Base-by-base conservation (phyloP, 768 basidiomycete genomes). In the Lactarius trivialis region DNA sequence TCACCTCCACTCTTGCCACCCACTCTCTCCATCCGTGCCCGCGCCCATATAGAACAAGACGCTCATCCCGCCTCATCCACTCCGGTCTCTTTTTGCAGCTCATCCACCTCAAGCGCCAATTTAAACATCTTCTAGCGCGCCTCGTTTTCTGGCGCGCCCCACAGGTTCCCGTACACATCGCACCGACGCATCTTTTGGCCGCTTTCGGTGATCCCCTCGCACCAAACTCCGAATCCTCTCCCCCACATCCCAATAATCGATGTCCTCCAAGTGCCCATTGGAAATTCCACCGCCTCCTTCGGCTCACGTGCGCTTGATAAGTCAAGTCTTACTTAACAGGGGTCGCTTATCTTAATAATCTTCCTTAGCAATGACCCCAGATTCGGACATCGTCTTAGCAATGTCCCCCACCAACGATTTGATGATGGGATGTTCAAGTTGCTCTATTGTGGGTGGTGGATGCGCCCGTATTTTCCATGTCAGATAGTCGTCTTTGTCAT, bases 121-220 rank as follows among this genome's bases (percentile, higher is more conserved):
- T 36, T 32, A 43, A 41, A 53, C 50, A 12, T 21, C 56, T 59
- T 63, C 62, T 63, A 63, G 63, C 39, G 58, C 48, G 45, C 62
- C 62, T 63, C 58, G 58, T 60, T 63, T 32, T 37, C 14, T 37
- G 3, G 24, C 34, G 37, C 56, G 32, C 43, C 54, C 43, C 62
- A 55, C 15, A 55, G 58, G 53, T 53, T 58, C 63, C 63, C 63
- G 63, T 51, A 34, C 58, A 64, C 9, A 45, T 64, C 63, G 63
- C 63, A 56, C 58, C 62, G 48, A 37, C 49, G n/a, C 49, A 50
- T 21, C 32, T 21, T 33, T 60, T 50, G 8, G 30, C 53, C 48
- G 24, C 58, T n/a, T 43, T 50, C 57, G 52, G 58, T 12, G 24
- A 14, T 36, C 36, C 57, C 30, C 37, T 41, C 36, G 57, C 62